Conservation (phyloP, 2,329 filamentous ascomycete species). For the Xylariaceae sp. region DNA sequence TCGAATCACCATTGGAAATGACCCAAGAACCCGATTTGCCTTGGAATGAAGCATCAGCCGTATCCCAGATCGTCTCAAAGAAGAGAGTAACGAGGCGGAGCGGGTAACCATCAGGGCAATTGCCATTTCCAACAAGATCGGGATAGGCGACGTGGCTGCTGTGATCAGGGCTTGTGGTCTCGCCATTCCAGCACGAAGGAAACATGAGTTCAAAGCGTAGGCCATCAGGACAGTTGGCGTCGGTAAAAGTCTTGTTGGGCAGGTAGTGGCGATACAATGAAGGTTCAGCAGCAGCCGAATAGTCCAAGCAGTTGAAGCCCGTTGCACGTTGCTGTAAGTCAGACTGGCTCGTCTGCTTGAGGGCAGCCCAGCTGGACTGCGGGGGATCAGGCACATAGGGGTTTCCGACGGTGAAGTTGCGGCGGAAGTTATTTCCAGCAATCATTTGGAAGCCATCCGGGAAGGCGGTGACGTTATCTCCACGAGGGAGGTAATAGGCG, state of each 20-base stretch:
- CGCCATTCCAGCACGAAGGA: constrained; percentile 83
- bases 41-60: constrained; percentile 52
- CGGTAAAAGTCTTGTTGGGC: constrained; percentile 74
- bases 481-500: constrained; percentile 80
- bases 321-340: constrained; percentile 75
- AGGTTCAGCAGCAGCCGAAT: constrained; percentile 59
- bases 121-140: constrained; percentile 68
- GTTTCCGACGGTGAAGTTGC: constrained; percentile 66
- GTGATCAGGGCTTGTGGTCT: constrained; percentile 55
- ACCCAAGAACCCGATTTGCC: constrained; percentile 66
- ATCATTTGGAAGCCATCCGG: constrained; percentile 78
- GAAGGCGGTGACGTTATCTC: constrained; percentile 66
- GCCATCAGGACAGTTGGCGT: constrained; percentile 77
- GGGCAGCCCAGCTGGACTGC: constrained; percentile 65
- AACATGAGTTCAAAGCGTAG: constrained; percentile 82
- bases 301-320: constrained; percentile 95
- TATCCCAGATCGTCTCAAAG: constrained; percentile 83
- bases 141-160: constrained; percentile 73
- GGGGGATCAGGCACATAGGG: constrained; percentile 59
- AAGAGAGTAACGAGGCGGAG: constrained; percentile 70
- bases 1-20: constrained; percentile 72
- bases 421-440: constrained; percentile 64
- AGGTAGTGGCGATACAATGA: constrained; percentile 79
- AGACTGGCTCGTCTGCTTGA: constrained; percentile 61
- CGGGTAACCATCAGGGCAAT: constrained; percentile 66